Evolutionary conservation across 768 basidiomycete genomes (phyloP).

Genomic region (Botryobasidium botryosum): DNA sequence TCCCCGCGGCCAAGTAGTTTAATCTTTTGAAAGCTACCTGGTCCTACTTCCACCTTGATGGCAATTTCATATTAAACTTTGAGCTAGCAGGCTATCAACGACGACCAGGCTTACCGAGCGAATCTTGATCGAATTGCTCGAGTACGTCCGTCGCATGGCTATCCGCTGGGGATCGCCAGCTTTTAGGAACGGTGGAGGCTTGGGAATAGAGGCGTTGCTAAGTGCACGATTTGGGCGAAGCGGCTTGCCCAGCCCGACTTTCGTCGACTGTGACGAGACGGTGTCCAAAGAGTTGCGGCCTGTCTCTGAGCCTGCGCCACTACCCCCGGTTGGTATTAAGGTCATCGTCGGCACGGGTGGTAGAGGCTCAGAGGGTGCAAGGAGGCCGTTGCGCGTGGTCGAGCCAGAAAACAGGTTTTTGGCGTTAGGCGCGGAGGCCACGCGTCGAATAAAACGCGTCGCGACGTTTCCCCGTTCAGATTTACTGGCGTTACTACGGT

Average conservation of each 20-base stretch:
- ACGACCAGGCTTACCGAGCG: slow-evolving; percentile 44
- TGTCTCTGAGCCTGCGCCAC: slow-evolving; percentile 29
- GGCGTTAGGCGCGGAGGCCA: slow-evolving; percentile 92
- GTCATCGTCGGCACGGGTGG: slow-evolving; percentile 36
- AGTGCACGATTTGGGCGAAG: slow-evolving; percentile 7
- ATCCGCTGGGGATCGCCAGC: slow-evolving; percentile 8
- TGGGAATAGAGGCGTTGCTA: slow-evolving; percentile 9
- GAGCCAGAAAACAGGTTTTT: slow-evolving; percentile 62
- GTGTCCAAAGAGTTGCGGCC: slow-evolving; percentile 64
- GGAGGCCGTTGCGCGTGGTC: slow-evolving; percentile 58
- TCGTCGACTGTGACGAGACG: slow-evolving; percentile 55
- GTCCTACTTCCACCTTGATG: slow-evolving; percentile 75
- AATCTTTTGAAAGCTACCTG: slow-evolving; percentile 88
- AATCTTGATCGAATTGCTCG: slow-evolving; percentile 93
- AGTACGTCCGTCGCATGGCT: slow-evolving; percentile 80
- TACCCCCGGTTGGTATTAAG: slow-evolving; percentile 21
- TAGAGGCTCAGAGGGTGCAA: slow-evolving; percentile 42
- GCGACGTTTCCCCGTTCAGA: slow-evolving; percentile 23
- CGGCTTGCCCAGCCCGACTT: slow-evolving; percentile 19
- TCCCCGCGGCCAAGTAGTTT: slow-evolving; percentile 98
- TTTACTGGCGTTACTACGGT: neutral
- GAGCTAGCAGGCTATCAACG: neutral
- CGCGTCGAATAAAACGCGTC: slow-evolving; percentile 81
- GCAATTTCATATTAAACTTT: neutral
- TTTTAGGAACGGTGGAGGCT: slow-evolving; percentile 6